Evolutionary conservation across 176 grass and related monocot species (phyloP).

Genomic region (Oryza coarctata): DNA sequence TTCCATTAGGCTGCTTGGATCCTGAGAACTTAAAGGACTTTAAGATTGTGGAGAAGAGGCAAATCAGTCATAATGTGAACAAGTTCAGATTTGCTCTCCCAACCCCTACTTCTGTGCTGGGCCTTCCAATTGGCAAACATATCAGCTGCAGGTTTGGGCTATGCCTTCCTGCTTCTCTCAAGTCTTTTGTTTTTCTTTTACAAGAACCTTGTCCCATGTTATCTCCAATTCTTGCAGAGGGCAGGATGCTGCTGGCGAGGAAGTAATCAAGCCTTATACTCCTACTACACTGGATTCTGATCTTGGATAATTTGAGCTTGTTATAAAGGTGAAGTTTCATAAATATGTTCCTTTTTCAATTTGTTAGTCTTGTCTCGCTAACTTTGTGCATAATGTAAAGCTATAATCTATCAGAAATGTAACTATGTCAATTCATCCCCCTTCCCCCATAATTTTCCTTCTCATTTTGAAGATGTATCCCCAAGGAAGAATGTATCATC

Average conservation of each 20-base stretch:
- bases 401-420: neutral
- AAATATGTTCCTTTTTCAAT: neutral
- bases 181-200: neutral
- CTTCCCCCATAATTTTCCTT: neutral
- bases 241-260: constrained; percentile 68
- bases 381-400: neutral
- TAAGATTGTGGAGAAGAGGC: constrained; percentile 69
- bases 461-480: constrained; percentile 71
- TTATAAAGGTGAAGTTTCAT: constrained; percentile 67
- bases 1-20: constrained; percentile 62
- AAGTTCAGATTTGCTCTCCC: constrained; percentile 77
- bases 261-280: constrained; percentile 95
- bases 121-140: constrained; percentile 87
- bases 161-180: constrained; percentile 11
- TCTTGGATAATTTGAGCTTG: constrained; percentile 82
- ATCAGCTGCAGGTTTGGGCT: constrained; percentile 77
- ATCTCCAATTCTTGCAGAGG: constrained; percentile 43
- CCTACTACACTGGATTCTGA: constrained; percentile 90
- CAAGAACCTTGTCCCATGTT: neutral
- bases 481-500: constrained; percentile 99
- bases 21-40: constrained; percentile 84
- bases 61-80: constrained; percentile 81
- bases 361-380: neutral
- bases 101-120: constrained; percentile 68
- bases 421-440: constrained; percentile 8